Percentiles rank a stretch among this genome's conserved stretches.
These are phyloP conservation scores for Pleurotus eryngii DNA, from an alignment of 768 basidiomycete species.

Conservation along the genomic window DNA sequence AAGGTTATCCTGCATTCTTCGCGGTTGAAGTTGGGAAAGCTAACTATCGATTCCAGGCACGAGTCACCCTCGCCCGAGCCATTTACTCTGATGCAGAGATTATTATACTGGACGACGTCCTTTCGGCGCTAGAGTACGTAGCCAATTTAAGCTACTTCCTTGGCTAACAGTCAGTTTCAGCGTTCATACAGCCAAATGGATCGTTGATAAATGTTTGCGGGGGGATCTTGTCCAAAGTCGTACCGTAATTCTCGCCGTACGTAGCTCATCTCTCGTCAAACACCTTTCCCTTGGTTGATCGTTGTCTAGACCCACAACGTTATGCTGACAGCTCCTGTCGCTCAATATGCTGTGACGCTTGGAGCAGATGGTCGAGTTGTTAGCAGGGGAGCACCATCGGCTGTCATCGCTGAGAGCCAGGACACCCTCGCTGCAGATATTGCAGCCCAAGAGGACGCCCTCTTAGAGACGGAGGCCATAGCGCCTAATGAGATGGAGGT, in stretches of 20 bases:
- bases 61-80: conserved; percentile 43
- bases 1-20: conserved; percentile 19
- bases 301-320: conserved; percentile 44
- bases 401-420: conserved; percentile 40
- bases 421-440: conserved; percentile 26
- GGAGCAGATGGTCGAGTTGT: conserved; percentile 49
- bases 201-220: conserved; percentile 74
- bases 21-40: too few relatives aligned
- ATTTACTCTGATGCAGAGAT: conserved; percentile 53
- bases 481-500: conserved; percentile 15
- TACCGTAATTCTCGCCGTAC: conserved; percentile 79
- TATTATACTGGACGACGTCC: conserved; percentile 70
- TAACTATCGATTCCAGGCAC: conserved; percentile 33
- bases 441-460: conserved; percentile 23
- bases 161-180: conserved; percentile 14
- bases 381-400: conserved; percentile 47
- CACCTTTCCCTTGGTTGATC: too few relatives aligned
- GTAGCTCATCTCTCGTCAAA: conserved; percentile 11
- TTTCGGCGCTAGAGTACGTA: conserved; percentile 40
- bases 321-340: conserved; percentile 48
- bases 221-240: conserved; percentile 77
- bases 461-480: conserved; percentile 22
- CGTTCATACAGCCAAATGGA: conserved; percentile 77
- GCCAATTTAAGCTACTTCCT: background rate
- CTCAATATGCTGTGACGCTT: conserved; percentile 55